Base-by-base conservation (phyloP, 306 rosid species). In the Carpinus fangiana region DNA sequence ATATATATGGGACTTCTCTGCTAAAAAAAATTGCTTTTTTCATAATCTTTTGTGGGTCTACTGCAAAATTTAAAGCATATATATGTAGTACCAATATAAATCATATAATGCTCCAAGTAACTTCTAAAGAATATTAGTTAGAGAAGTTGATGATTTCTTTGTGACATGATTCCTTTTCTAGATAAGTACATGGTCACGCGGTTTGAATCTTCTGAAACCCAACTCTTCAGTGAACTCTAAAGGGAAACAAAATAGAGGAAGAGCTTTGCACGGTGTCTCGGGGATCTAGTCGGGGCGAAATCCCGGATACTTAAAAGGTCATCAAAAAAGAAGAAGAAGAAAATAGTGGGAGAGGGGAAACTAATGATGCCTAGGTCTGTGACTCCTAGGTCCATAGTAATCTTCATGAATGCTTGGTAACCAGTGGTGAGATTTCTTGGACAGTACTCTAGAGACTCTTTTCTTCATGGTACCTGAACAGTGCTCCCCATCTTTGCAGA, bases 331-430 rank as follows among this genome's bases (percentile, higher is more conserved):
- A 6, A 41, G 7, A 41, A 41, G 45, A 6, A 41, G 7, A 41
- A 41, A 6, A 41, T 5, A 38, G 43, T 17, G 36, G n/a, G 47
- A 4, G 55, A 50, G 73, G 8, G 1, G 12, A 31, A 60, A 16
- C 82, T 79, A 84, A 64, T 85, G 81, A 73, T 85, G 88, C 70
- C 56, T 81, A 74, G 83, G 53, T 80, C 45, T 82, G 76, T 86
- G 89, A 26, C 73, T 74, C 73, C 87, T 86, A 82, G 89, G 87
- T 62, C 87, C 87, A 52, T 66, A 80, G 74, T 86, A 82, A 80
- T 86, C 89, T 86, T 86, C 89, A 73, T 86, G 87, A 77, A 86
- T 80, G 74, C 79, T 77, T 64, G 87, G 87, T 68, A 83, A 82
- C 86, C 86, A 74, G 70, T 86, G 81, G 74, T 74, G 75, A 48